Conservation (phyloP, 345 rosid genomes). For the Euphorbia lathyris region DNA sequence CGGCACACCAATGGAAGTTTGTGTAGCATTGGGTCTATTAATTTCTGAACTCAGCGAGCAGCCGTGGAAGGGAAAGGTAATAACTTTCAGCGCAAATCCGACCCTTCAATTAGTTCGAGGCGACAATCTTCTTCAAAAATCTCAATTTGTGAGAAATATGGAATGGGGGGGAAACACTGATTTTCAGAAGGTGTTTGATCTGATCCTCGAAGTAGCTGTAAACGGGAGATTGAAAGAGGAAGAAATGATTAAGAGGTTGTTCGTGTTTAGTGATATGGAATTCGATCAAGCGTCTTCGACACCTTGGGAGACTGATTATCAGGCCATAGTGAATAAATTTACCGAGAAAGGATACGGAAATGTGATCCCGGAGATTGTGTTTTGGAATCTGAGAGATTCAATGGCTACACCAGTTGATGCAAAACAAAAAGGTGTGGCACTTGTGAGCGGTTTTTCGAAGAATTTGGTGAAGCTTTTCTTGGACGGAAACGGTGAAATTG, state of each 20-base stretch:
- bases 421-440: constrained; percentile 42
- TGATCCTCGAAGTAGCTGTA: constrained; percentile 44
- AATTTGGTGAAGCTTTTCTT: constrained; percentile 54
- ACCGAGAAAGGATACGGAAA: constrained; percentile 43
- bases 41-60: constrained; percentile 5
- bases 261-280: constrained; percentile 74
- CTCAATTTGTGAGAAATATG: constrained; percentile 39
- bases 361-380: constrained; percentile 52
- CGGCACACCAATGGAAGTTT: background rate
- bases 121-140: constrained; percentile 26
- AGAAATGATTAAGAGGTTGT: constrained; percentile 51
- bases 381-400: constrained; percentile 63
- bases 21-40: background rate
- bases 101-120: constrained; percentile 38
- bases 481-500: constrained; percentile 35
- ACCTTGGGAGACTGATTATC: constrained; percentile 50
- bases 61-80: constrained; percentile 3
- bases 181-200: constrained; percentile 52
- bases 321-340: constrained; percentile 41
- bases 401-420: constrained; percentile 43
- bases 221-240: constrained; percentile 40
- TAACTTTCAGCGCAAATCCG: constrained; percentile 33
- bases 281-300: constrained; percentile 38
- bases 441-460: constrained; percentile 67
- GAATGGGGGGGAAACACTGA: constrained; percentile 31